Percentiles rank a stretch among this genome's conserved stretches.
phyloP scores from a whole-genome alignment of 106 monocot genomes.

The Allium fistulosum region DNA sequence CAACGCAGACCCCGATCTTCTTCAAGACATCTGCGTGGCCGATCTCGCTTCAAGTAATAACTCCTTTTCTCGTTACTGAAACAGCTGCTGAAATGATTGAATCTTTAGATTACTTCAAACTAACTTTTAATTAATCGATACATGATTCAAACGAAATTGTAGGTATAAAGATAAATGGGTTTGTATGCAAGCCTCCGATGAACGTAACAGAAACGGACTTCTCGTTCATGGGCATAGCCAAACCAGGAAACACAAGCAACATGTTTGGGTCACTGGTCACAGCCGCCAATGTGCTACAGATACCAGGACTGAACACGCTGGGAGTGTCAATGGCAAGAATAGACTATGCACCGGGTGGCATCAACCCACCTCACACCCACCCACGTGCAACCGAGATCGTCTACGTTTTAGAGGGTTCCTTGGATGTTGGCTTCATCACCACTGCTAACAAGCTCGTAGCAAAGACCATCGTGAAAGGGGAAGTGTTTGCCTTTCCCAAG shows the following conservation, averaged over 20 bases:
- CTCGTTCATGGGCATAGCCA: constrained; percentile 33
- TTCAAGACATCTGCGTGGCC: too few species aligned
- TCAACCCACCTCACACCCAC: constrained; percentile 45
- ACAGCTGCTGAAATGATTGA: too few species aligned
- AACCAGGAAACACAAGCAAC: constrained; percentile 48
- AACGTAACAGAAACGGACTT: constrained; percentile 30
- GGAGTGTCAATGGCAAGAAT: constrained; percentile 50
- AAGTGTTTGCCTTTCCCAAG: constrained; percentile 21
- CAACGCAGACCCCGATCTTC: too few species aligned
- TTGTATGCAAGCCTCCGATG: constrained; percentile 35
- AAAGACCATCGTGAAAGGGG: constrained; percentile 15
- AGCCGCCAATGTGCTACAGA: constrained; percentile 29
- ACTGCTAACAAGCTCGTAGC: constrained; percentile 15
- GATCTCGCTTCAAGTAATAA: too few species aligned
- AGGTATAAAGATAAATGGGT: constrained; percentile 52
- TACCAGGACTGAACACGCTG: constrained; percentile 70
- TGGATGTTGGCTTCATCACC: constrained; percentile 29
- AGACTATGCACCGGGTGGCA: constrained; percentile 38
- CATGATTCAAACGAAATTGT: neutral
- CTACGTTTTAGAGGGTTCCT: constrained; percentile 16
- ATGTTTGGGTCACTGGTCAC: constrained; percentile 39
- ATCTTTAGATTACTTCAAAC: too few species aligned
- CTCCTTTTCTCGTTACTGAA: too few species aligned
- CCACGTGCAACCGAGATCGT: constrained; percentile 27
- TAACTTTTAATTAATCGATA: too few species aligned